Evolutionary conservation across 1,284 basidiomycete species (phyloP), one percentile per base, ranked within the genome.

Genomic region (Ceratobasidium sp.): DNA sequence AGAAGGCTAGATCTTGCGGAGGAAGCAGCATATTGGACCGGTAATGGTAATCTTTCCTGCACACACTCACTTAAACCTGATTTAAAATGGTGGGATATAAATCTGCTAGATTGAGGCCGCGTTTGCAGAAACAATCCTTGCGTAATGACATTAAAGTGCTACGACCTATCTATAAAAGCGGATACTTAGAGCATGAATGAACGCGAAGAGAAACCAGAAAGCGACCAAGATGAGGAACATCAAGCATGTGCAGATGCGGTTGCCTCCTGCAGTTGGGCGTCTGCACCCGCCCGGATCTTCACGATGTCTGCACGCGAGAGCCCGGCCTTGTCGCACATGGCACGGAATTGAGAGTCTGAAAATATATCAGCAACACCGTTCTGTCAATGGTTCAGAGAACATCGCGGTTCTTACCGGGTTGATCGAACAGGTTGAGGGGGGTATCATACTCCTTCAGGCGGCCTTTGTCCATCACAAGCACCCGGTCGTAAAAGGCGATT

Each of bases 321-420:
- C 79, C 89, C 89, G 9, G 91, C 91, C 84, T 95, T 92, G 62
- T 91, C 87, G 82, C 94, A 95, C 78, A 94, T 89, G 26, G 91
- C 91, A 20, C 90, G 86, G 70, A 74, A 74, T 64, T 74, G 70
- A 20, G 70, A 74, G 20, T 64, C 70, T 74, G 59, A n/a, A 33
- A 46, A 20, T 12, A 26, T 44, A 40, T 71, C 23, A 71, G 68
- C 38, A 15, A 59, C 40, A 15, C 20, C 12, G 17, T 9, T 59
- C 15, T 62, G 10, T 33, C 33, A 33, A 33, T 33, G 33, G 33
- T 4, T 33, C 33, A 59, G 26, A 7, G 50, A 54, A 23, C n/a
- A n/a, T 44, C 57, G 87, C 95, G 96, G 80, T 93, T 91, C 3
- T 93, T 94, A 78, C 89, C 87, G 76, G 89, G 86, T 33, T 85